A percentile compares a stretch with the other conserved stretches of the same genome.
These are phyloP conservation scores for Schizothecium vesticola DNA, from an alignment of 495 filamentous ascomycete species.

Conservation along the genomic window DNA sequence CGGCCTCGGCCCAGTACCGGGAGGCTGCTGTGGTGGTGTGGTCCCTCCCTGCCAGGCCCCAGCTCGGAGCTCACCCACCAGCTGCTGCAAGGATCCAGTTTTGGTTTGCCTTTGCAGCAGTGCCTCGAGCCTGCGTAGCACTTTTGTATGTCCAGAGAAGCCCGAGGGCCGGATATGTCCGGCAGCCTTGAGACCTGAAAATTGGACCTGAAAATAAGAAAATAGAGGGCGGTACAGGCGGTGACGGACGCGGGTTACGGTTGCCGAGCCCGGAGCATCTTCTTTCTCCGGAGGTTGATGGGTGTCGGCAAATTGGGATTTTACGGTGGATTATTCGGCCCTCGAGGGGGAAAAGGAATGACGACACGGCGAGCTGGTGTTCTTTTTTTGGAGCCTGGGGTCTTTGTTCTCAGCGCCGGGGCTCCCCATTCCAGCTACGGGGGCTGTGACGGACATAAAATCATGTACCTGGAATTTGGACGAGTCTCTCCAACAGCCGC, in stretches of 20 bases:
- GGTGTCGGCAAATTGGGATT: slow-evolving; percentile 19
- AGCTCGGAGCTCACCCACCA: neutral
- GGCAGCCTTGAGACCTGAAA: neutral
- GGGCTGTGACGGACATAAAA: neutral
- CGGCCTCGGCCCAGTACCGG: neutral
- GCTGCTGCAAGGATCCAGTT: neutral
- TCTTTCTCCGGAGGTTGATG: slow-evolving; percentile 24
- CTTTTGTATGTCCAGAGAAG: neutral
- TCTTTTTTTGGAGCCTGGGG: slow-evolving; percentile 1
- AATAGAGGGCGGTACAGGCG: slow-evolving; percentile 2
- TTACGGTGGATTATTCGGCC: neutral
- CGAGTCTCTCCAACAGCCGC: neutral
- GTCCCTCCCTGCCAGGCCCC: neutral
- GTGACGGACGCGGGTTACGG: slow-evolving; percentile 1
- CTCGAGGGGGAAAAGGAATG: slow-evolving; percentile 8
- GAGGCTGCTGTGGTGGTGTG: neutral
- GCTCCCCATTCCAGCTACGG: neutral
- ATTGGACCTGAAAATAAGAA: neutral
- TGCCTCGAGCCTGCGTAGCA: neutral
- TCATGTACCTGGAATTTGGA: neutral
- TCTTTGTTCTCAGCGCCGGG: neutral
- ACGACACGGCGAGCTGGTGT: slow-evolving; percentile 7
- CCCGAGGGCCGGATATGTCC: neutral
- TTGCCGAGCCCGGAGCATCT: slow-evolving; percentile 27
- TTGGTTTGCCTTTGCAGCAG: neutral